Evolutionary conservation across 2,329 filamentous ascomycete genomes (phyloP), one percentile per base, ranked within the genome.

Genomic region (Fusarium oxysporum): DNA sequence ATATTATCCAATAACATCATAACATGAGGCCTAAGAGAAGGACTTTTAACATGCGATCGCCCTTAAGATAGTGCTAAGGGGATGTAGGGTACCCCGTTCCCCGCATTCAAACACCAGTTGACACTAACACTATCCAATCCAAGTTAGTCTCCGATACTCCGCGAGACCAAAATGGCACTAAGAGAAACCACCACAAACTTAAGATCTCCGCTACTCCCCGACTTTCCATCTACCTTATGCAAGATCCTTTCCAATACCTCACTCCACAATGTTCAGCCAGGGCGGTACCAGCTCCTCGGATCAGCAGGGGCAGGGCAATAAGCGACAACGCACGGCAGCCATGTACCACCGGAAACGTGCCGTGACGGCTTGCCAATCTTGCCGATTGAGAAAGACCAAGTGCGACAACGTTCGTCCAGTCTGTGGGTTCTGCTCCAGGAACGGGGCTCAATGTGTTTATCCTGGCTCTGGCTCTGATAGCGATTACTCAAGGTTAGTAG

Each of bases 341-440:
- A 23, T 47, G 41, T 30, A 71, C n/a, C 7, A 47, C 32, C 19
- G 44, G 17, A 73, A 62, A 38, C 59, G 70, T 2, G 62, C 53
- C 3, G 55, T 68, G 9, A 44, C 51, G 9, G 47, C 62, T 2
- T 72, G 66, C 23, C 58, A 72, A 32, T 70, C 63, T 21, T 73
- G 71, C 12, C 43, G 71, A 37, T 21, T 54, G 23, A 48, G 60
- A 0, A 67, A 72, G 44, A 60, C 59, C 11, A 64, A 65, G 21
- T 75, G 73, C 33, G 62, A 74, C 14, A 72, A 70, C 45, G 59
- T 44, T 12, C 44, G 65, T 1, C 68, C 68, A 14, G 50, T 56
- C 30, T 65, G 51, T 32, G 68, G 60, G 2, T 23, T 69, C 6
- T 55, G 65, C 9, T 59, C 65, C 0, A 47, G 35, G 8, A 55